Percentiles rank a stretch among this genome's conserved stretches.
phyloP scores from a whole-genome alignment of 345 rosid species.

The Pistacia atlantica region DNA sequence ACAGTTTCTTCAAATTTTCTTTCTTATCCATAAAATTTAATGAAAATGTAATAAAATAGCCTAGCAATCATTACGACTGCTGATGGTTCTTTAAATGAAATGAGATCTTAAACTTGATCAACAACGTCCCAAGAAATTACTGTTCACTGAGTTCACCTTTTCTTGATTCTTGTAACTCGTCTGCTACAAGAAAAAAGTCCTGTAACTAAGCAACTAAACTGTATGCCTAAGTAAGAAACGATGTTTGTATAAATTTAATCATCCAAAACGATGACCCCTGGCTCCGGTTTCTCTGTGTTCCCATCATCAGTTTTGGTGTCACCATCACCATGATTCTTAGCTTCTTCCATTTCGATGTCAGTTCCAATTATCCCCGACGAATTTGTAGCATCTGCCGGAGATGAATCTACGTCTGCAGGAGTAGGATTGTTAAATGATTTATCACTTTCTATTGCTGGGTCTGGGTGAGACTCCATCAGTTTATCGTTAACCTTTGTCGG shows the following conservation, averaged over 20 bases:
- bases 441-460: constrained; percentile 4
- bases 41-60: too few species aligned
- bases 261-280: constrained; percentile 39
- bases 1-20: too few species aligned
- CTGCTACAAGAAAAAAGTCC: not conserved
- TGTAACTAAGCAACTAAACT: not conserved
- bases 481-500: constrained; percentile 1
- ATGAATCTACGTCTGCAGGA: constrained; percentile 6
- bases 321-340: constrained; percentile 11
- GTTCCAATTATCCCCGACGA: not conserved
- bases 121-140: not conserved
- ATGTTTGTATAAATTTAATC: constrained; percentile 28
- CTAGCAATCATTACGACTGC: not conserved
- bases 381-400: constrained; percentile 17
- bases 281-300: constrained; percentile 1
- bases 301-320: constrained; percentile 18
- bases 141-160: not conserved
- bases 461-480: not conserved
- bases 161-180: not conserved
- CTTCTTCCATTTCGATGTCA: constrained; percentile 25
- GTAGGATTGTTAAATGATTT: constrained; percentile 11
- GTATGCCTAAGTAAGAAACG: too few species aligned
- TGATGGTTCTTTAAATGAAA: not conserved
- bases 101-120: not conserved
- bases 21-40: too few species aligned